These are phyloP conservation scores for Mycena maculata DNA, from an alignment of 768 basidiomycete genomes.

Conservation along the genomic window DNA sequence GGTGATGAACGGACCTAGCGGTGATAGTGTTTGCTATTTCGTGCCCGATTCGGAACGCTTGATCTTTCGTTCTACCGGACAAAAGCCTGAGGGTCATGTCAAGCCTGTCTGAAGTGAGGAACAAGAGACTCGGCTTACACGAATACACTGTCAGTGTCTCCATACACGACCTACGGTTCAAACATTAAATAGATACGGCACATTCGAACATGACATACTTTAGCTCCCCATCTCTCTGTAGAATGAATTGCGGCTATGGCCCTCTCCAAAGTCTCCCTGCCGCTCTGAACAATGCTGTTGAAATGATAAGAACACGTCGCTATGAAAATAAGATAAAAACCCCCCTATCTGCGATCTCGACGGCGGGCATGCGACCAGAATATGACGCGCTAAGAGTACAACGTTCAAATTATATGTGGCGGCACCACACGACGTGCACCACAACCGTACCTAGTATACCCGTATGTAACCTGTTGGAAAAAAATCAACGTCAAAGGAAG, in stretches of 20 bases:
- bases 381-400: slow-evolving; percentile 78
- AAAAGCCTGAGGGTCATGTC: slow-evolving; percentile 60
- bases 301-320: background rate
- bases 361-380: slow-evolving; percentile 97
- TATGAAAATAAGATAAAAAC: background rate
- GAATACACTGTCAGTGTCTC: slow-evolving; percentile 97
- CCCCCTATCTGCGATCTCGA: slow-evolving; percentile 92
- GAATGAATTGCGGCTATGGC: slow-evolving; percentile 84
- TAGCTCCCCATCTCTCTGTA: slow-evolving; percentile 87
- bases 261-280: slow-evolving; percentile 95
- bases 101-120: background rate
- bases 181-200: slow-evolving; percentile 4
- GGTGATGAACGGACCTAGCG: background rate
- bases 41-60: slow-evolving; percentile 92
- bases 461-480: slow-evolving; percentile 74
- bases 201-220: slow-evolving; percentile 44
- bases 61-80: slow-evolving; percentile 90
- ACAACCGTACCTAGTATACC: slow-evolving; percentile 72
- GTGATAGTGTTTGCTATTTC: slow-evolving; percentile 94
- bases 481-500: background rate
- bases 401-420: background rate
- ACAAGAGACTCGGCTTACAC: slow-evolving; percentile 54
- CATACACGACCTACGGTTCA: slow-evolving; percentile 83
- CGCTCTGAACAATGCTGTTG: slow-evolving; percentile 89
- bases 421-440: no score